Evolutionary conservation across 345 rosid genomes (phyloP), one percentile per base, ranked within the genome.

Genomic region (Salix purpurea): DNA sequence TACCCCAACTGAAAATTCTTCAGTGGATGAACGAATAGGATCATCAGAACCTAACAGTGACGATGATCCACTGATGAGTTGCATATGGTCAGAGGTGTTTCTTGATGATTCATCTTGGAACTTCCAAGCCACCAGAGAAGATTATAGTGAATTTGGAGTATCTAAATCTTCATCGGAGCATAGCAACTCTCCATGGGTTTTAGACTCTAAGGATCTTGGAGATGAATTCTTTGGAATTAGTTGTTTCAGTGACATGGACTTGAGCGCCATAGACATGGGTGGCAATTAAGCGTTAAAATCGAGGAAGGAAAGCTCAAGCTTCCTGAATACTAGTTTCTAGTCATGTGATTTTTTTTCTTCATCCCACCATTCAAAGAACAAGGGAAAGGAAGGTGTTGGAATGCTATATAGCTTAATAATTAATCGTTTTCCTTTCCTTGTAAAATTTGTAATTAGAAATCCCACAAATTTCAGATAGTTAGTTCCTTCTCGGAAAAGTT

Each of bases 31-130:
- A 56, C 37, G 19, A 5, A 67, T 0, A 56, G 28, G 50, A 39
- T 70, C 68, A 18, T 46, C 75, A 7, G 67, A 72, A 26, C 65
- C 69, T 30, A 37, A 50, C 67, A 66, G 30, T 52, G 73, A 72
- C 19, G 72, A 73, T 0, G 82, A 83, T 23, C 81, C 85, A 9
- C 4, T 78, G 52, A 74, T 67, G 76, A 84, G 67, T 72, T 70
- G 39, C 75, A 62, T 84, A 16, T 77, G 85, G 82, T 77, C 87
- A 0, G 89, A 87, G 67, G 23, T 75, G 14, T 70, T 89, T 71
- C 81, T 80, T 40, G 86, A 82, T 11, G 89, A 84, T 56, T 67
- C 86, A 23, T 71, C 87, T 0, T 88, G 92, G 94, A 77, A 86
- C 56, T 86, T 89, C 58, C 70, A 78, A 2, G 84, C 70, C 1